These are phyloP conservation scores for Trichoderma arundinaceum DNA, from an alignment of 2,329 filamentous ascomycete species.

Conservation along the genomic window DNA sequence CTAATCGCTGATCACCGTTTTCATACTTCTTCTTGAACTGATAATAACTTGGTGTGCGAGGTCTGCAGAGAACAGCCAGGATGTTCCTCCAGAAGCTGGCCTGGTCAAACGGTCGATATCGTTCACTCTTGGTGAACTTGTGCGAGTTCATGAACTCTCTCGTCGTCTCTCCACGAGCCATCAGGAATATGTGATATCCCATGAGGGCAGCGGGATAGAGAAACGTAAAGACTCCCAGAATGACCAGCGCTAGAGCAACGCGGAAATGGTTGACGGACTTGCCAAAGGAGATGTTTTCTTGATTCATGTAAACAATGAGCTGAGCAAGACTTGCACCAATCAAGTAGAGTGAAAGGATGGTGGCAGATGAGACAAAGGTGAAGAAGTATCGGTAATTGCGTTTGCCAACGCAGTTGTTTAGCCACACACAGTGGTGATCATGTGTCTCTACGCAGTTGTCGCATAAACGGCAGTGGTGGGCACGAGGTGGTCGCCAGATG, in stretches of 20 bases:
- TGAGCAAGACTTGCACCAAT: constrained; percentile 81
- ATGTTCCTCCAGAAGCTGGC: constrained; percentile 78
- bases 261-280: constrained; percentile 72
- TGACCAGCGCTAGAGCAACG: constrained; percentile 85
- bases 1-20: constrained; percentile 85
- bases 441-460: constrained; percentile 98
- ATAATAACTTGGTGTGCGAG: constrained; percentile 86
- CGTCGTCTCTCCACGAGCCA: constrained; percentile 90
- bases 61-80: constrained; percentile 78
- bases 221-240: constrained; percentile 77
- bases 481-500: constrained; percentile 94
- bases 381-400: constrained; percentile 99
- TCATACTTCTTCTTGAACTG: constrained; percentile 79
- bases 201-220: constrained; percentile 84
- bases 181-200: constrained; percentile 89
- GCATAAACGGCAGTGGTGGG: constrained; percentile 94
- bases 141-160: constrained; percentile 95
- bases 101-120: constrained; percentile 89
- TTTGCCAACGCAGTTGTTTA: constrained; percentile 96
- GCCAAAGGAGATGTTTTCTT: constrained; percentile 69
- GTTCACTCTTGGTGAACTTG: constrained; percentile 90
- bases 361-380: constrained; percentile 81
- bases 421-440: constrained; percentile 98
- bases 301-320: constrained; percentile 72
- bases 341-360: constrained; percentile 76